A percentile compares a stretch with the other conserved stretches of the same genome.
Conservation (phyloP, 2,329 filamentous ascomycete species). For the Exophiala aquamarina region DNA sequence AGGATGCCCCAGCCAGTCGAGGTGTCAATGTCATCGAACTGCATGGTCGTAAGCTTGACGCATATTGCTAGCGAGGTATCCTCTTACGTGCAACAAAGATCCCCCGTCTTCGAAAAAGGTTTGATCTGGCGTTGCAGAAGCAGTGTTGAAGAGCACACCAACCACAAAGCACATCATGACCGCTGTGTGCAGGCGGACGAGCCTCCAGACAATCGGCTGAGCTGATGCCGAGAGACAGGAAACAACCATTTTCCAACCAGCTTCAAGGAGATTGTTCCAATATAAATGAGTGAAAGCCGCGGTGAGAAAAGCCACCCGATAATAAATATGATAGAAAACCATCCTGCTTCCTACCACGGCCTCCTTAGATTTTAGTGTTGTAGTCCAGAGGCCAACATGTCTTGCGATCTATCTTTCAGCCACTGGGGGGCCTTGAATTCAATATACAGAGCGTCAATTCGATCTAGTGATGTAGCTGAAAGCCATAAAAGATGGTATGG, state of each 20-base stretch:
- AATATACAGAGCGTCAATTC: too few species aligned
- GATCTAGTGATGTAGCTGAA: too few species aligned
- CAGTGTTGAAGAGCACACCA: slow-evolving; percentile 19
- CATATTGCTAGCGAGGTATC: not conserved
- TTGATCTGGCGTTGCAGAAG: slow-evolving; percentile 13
- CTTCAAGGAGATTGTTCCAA: slow-evolving; percentile 17
- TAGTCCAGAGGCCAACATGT: too few species aligned
- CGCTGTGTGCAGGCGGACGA: slow-evolving; percentile 15
- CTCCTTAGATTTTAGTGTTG: too few species aligned
- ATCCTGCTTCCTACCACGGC: too few species aligned
- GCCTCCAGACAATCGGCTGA: slow-evolving; percentile 10
- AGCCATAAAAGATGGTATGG: too few species aligned
- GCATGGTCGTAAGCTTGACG: not conserved
- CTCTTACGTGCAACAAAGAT: not conserved
- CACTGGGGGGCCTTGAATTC: too few species aligned
- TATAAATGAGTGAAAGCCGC: slow-evolving; percentile 16
- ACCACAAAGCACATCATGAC: slow-evolving; percentile 19
- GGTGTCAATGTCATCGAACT: slow-evolving; percentile 25
- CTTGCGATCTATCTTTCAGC: too few species aligned
- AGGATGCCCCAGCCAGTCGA: slow-evolving; percentile 18
- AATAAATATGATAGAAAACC: slow-evolving; percentile 10
- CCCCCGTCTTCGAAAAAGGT: not conserved
- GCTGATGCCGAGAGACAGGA: slow-evolving; percentile 11
- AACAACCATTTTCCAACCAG: not conserved
- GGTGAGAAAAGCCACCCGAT: slow-evolving; percentile 14